Evolutionary conservation across 768 basidiomycete species (phyloP).

Genomic region (Trametes cubensis): DNA sequence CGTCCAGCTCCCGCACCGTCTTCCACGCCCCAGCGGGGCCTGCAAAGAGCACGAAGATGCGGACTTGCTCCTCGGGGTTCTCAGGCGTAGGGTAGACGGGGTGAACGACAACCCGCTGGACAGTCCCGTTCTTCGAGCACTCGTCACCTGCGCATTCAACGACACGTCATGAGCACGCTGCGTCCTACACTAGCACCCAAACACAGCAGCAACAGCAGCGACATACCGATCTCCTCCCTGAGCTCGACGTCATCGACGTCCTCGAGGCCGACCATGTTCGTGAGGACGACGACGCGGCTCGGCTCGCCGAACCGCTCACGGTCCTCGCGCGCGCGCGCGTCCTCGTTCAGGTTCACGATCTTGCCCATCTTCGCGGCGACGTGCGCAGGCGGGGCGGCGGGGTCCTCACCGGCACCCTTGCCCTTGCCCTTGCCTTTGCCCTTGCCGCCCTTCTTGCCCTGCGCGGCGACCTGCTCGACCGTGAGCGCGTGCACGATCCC

Average conservation of each 20-base stretch:
- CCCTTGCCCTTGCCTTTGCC: conserved; percentile 42
- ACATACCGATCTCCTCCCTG: conserved; percentile 83
- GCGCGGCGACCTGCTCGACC: conserved; percentile 63
- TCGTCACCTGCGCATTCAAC: conserved; percentile 65
- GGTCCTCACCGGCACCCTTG: conserved; percentile 6
- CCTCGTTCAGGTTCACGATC: conserved; percentile 90
- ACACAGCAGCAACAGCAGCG: not conserved
- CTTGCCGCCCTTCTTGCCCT: conserved; percentile 40
- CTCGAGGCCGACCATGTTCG: conserved; percentile 85
- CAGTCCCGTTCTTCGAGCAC: conserved; percentile 88
- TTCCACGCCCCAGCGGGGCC: conserved; percentile 96
- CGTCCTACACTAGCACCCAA: not conserved
- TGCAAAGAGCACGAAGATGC: conserved; percentile 89
- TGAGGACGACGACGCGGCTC: conserved; percentile 85
- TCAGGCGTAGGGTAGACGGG: conserved; percentile 65
- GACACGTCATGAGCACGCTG: conserved; percentile 8
- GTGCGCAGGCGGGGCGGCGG: conserved; percentile 21
- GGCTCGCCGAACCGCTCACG: conserved; percentile 83
- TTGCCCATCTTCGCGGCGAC: conserved; percentile 76
- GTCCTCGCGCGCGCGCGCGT: conserved; percentile 76
- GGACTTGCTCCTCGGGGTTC: conserved; percentile 78
- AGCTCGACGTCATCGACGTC: conserved; percentile 86
- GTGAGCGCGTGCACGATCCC: conserved; percentile 90
- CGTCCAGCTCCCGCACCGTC: conserved; percentile 91
- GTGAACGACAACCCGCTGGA: conserved; percentile 89